Evolutionary conservation across 1,284 basidiomycete species (phyloP).

Genomic region (Pterulicium gracile): DNA sequence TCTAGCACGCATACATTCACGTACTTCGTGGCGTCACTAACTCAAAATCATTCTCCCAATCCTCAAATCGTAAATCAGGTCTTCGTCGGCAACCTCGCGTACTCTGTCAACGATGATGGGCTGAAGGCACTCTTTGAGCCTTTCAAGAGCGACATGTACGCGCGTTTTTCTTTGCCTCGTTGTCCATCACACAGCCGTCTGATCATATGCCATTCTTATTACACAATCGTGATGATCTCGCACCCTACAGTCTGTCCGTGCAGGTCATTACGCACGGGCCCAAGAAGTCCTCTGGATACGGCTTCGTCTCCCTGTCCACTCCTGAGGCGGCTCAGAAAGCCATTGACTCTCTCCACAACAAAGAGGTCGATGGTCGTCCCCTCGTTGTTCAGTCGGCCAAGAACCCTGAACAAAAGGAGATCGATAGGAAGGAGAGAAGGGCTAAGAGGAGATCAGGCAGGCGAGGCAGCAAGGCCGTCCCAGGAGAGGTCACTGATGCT

Average conservation of each 20-base stretch:
- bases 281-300: constrained; percentile 83
- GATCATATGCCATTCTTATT: constrained; percentile 9
- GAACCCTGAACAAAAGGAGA: constrained; percentile 77
- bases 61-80: constrained; percentile 35
- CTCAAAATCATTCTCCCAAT: constrained; percentile 12
- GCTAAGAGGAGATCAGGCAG: constrained; percentile 69
- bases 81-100: constrained; percentile 83
- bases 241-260: constrained; percentile 45
- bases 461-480: constrained; percentile 72
- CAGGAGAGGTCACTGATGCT: constrained; percentile 77
- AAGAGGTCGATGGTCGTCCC: constrained; percentile 79
- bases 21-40: constrained; percentile 10
- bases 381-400: constrained; percentile 87
- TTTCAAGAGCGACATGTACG: constrained; percentile 73
- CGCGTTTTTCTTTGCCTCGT: constrained; percentile 26
- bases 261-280: constrained; percentile 74
- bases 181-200: constrained; percentile 13
- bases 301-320: constrained; percentile 78
- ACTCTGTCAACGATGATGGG: constrained; percentile 81
- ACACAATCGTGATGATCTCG: background rate
- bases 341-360: constrained; percentile 76
- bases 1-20: constrained; percentile 2
- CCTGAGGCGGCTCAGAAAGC: constrained; percentile 79
- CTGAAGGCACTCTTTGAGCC: constrained; percentile 82
- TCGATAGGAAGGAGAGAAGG: constrained; percentile 67